phyloP scores from a whole-genome alignment of 306 rosid species.

The Trifolium fragiferum region DNA sequence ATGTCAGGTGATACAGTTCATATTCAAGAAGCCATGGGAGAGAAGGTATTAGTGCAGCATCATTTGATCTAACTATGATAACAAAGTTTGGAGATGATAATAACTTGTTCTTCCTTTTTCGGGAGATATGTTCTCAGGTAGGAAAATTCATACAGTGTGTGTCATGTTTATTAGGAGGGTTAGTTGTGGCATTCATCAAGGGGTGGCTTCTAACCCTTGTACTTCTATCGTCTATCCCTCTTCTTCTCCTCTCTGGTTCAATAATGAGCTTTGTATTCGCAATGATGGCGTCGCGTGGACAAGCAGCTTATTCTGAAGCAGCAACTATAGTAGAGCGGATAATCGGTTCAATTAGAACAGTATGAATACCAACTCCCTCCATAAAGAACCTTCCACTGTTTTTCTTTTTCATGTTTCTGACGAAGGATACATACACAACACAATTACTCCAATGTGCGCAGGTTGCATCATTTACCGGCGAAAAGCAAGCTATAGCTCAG shows the following conservation, averaged over 20 bases:
- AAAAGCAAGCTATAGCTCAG: constrained; percentile 63
- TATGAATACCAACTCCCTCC: constrained; percentile 47
- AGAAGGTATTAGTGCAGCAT: constrained; percentile 59
- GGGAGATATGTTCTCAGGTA: constrained; percentile 56
- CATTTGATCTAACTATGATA: constrained; percentile 18
- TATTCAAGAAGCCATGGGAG: constrained; percentile 91
- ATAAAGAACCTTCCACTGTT: background rate
- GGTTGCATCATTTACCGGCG: constrained; percentile 86
- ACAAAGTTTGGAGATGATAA: background rate
- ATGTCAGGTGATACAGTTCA: constrained; percentile 89
- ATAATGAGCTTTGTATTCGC: constrained; percentile 49
- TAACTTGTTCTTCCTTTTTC: constrained; percentile 8
- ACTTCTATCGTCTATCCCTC: constrained; percentile 70
- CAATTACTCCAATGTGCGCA: background rate
- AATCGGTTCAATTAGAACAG: constrained; percentile 78
- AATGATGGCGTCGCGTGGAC: constrained; percentile 73
- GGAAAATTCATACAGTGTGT: constrained; percentile 64
- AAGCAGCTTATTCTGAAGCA: constrained; percentile 72
- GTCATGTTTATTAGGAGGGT: constrained; percentile 62
- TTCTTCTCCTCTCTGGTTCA: constrained; percentile 68
- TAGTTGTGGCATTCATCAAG: constrained; percentile 67
- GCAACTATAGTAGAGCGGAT: constrained; percentile 71
- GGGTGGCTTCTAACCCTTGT: constrained; percentile 86
- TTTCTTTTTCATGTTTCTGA: constrained; percentile 2
- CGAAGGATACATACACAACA: constrained; percentile 18